Evolutionary conservation across 179 eudicot species (phyloP).

Genomic region (Heliamphora ciliata): DNA sequence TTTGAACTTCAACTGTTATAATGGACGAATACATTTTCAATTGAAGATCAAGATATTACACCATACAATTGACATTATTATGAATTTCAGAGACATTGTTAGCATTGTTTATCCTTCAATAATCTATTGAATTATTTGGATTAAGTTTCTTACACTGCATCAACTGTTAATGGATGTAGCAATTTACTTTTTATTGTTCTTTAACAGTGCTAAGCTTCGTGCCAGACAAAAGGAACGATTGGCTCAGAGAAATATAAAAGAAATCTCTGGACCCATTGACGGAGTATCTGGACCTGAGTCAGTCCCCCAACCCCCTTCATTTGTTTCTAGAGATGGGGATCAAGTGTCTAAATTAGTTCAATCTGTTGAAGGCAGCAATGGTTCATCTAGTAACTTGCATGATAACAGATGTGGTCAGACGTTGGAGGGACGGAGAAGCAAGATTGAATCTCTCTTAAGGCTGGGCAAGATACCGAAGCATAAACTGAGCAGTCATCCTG

Average conservation of each 20-base stretch:
- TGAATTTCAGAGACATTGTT: neutral
- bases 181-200: conserved; percentile 14
- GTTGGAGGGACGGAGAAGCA: conserved; percentile 26
- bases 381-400: conserved; percentile 25
- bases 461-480: conserved; percentile 34
- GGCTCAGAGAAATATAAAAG: conserved; percentile 42
- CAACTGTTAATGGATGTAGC: neutral
- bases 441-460: conserved; percentile 27
- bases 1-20: too few relatives aligned
- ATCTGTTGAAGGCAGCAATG: conserved; percentile 34
- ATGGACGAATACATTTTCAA: neutral
- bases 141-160: neutral
- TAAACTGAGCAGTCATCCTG: conserved; percentile 24
- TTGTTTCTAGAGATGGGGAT: conserved; percentile 24
- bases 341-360: conserved; percentile 24
- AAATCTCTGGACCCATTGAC: conserved; percentile 26
- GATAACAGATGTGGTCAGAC: conserved; percentile 26
- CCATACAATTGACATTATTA: neutral
- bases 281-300: conserved; percentile 26
- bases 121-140: neutral
- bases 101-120: neutral
- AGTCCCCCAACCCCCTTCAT: conserved; percentile 22
- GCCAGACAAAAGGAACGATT: conserved; percentile 77
- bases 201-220: conserved; percentile 73
- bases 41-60: neutral